Percentiles rank a stretch among this genome's conserved stretches.
These are phyloP conservation scores for Peronosclerospora sorghi DNA, from an alignment of 352 stramenopile genomes.

Conservation along the genomic window DNA sequence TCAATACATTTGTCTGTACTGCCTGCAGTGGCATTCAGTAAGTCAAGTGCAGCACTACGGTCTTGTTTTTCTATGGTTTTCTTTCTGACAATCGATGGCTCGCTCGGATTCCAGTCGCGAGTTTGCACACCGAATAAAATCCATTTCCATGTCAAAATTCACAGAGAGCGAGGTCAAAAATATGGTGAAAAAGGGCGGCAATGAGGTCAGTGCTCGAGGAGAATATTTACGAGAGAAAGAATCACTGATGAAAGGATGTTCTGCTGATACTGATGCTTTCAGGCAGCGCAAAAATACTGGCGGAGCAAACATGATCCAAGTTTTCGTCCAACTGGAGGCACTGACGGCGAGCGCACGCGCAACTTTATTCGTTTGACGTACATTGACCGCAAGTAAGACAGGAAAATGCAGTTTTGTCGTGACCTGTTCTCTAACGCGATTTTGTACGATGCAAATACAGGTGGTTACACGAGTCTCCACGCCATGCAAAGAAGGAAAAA, in stretches of 20 bases:
- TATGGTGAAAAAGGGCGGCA: slow-evolving; percentile 82
- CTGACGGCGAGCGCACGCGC: slow-evolving; percentile 68
- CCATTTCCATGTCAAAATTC: slow-evolving; percentile 90
- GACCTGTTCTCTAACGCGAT: not conserved
- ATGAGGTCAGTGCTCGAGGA: slow-evolving; percentile 42
- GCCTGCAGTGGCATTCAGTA: slow-evolving; percentile 89
- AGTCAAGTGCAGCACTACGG: slow-evolving; percentile 16
- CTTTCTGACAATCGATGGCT: not conserved
- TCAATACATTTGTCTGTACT: slow-evolving; percentile 92
- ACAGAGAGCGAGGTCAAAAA: slow-evolving; percentile 86
- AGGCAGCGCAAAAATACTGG: slow-evolving; percentile 83
- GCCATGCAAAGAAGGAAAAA: slow-evolving; percentile 33
- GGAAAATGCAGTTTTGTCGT: not conserved
- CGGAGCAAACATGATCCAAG: slow-evolving; percentile 69
- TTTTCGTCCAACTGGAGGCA: slow-evolving; percentile 63
- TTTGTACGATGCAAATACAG: slow-evolving; percentile 10
- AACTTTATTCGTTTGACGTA: slow-evolving; percentile 85
- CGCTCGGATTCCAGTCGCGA: slow-evolving; percentile 44
- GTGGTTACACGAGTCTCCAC: slow-evolving; percentile 73
- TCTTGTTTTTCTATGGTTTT: not conserved
- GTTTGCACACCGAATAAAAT: slow-evolving; percentile 90
- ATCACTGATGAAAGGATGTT: not conserved
- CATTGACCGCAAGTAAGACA: slow-evolving; percentile 72
- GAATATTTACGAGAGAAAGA: not conserved
- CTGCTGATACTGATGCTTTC: not conserved